Percentiles rank a stretch among this genome's conserved stretches.
Conservation (phyloP, 2,329 filamentous ascomycete genomes). For the Botrytis sinoallii region DNA sequence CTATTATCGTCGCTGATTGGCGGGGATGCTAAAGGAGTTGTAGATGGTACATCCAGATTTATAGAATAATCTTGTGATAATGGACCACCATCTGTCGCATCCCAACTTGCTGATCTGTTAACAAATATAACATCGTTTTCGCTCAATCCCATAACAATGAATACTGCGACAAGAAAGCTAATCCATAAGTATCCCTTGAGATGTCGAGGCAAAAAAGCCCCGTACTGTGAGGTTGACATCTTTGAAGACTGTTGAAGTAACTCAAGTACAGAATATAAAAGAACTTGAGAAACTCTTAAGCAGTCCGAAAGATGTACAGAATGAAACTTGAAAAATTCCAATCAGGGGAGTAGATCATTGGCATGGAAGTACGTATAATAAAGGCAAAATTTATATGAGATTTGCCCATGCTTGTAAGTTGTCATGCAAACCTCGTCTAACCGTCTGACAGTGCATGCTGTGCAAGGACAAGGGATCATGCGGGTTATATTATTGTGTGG, state of each 20-base stretch:
- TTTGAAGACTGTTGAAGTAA: not conserved
- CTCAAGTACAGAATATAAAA: not conserved
- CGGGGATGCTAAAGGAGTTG: not conserved
- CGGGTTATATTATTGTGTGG: not conserved
- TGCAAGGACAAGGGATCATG: not conserved
- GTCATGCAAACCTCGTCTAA: not conserved
- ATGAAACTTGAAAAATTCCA: not conserved
- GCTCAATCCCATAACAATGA: conserved; percentile 24
- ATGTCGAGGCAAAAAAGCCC: conserved; percentile 20
- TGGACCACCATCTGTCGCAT: not conserved
- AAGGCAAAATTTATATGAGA: not conserved
- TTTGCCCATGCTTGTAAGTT: not conserved
- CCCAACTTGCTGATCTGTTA: not conserved
- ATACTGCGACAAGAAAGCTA: conserved; percentile 21
- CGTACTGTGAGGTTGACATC: conserved; percentile 5
- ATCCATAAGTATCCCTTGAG: conserved; percentile 26
- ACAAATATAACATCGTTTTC: conserved; percentile 20
- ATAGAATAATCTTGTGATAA: not conserved
- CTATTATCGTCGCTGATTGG: not conserved
- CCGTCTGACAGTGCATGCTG: not conserved
- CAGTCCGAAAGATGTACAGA: not conserved
- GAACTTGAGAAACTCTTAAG: not conserved
- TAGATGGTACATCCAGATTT: not conserved
- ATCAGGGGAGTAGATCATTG: not conserved
- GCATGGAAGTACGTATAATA: not conserved